Percentiles rank a stretch among this genome's conserved stretches.
Evolutionary conservation across 2,329 filamentous ascomycete species (phyloP).

Genomic region (Tolypocladium tundrense): DNA sequence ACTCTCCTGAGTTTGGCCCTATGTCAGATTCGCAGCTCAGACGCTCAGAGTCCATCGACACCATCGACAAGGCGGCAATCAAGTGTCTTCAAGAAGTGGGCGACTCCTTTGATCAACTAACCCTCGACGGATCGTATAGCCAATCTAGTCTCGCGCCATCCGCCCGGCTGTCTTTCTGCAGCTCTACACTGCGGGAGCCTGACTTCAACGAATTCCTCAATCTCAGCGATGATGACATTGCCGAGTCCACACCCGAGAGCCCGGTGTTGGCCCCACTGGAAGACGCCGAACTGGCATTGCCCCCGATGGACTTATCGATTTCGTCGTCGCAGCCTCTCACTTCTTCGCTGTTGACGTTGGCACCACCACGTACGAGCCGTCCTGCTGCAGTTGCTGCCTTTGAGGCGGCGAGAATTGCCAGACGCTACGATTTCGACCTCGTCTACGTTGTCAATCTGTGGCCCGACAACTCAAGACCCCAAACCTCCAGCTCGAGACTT

Average conservation of each 20-base stretch:
- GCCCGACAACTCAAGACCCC: conserved; percentile 24
- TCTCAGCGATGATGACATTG: conserved; percentile 48
- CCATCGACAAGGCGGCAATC: conserved; percentile 15
- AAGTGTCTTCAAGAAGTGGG: conserved; percentile 16
- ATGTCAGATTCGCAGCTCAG: conserved; percentile 13
- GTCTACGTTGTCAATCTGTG: conserved; percentile 50
- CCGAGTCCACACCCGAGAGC: conserved; percentile 27
- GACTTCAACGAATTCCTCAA: conserved; percentile 42
- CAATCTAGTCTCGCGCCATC: conserved; percentile 20
- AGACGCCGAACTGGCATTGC: conserved; percentile 6
- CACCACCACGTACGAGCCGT: conserved; percentile 31
- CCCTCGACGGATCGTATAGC: conserved; percentile 16
- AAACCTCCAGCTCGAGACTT: conserved; percentile 4
- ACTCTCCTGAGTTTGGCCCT: conserved; percentile 19
- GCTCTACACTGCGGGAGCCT: conserved; percentile 36
- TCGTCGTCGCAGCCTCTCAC: conserved; percentile 13
- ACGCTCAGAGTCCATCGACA: conserved; percentile 16
- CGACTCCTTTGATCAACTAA: conserved; percentile 12
- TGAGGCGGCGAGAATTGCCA: conserved; percentile 44
- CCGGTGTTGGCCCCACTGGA: conserved; percentile 3
- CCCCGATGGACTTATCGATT: conserved; percentile 11
- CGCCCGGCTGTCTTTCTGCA: conserved; percentile 15
- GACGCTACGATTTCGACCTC: conserved; percentile 45
- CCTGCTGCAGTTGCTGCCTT: conserved; percentile 40
- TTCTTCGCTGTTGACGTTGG: conserved; percentile 29